A percentile compares a stretch with the other conserved stretches of the same genome.
phyloP scores from a whole-genome alignment of 2,329 filamentous ascomycete species.

The Stemphylium beticola region DNA sequence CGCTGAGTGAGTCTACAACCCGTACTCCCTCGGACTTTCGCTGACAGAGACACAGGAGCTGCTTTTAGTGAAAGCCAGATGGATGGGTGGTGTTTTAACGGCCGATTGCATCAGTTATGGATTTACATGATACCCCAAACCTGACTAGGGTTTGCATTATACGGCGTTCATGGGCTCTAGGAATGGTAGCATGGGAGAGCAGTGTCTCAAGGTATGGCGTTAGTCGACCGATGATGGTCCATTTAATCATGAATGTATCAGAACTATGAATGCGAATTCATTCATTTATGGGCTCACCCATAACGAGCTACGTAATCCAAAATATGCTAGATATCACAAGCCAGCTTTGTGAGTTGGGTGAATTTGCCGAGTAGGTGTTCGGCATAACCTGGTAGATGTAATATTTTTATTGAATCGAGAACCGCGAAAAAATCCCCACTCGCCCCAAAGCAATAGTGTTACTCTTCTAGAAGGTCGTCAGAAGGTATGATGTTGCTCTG shows the following conservation, averaged over 20 bases:
- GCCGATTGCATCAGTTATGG: slow-evolving; percentile 29
- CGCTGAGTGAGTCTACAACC: slow-evolving; percentile 49
- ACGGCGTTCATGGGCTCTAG: slow-evolving; percentile 25
- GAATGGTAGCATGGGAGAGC: slow-evolving; percentile 16
- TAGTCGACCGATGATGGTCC: slow-evolving; percentile 1
- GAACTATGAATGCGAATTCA: background rate
- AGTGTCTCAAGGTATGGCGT: slow-evolving; percentile 2
- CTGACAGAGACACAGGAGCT: slow-evolving; percentile 22
- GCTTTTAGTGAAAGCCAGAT: slow-evolving; percentile 24
- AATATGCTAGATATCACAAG: background rate
- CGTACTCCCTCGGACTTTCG: background rate
- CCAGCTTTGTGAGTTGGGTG: background rate
- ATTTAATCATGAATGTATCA: background rate
- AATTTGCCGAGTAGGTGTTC: too few relatives aligned
- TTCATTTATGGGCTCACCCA: background rate
- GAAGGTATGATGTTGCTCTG: background rate
- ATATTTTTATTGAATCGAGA: too few relatives aligned
- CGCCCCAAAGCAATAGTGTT: background rate
- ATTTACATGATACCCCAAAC: slow-evolving; percentile 39
- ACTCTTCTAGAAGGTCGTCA: background rate
- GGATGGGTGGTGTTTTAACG: slow-evolving; percentile 21
- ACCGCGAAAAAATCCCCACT: background rate
- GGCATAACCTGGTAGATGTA: too few relatives aligned
- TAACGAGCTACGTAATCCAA: background rate
- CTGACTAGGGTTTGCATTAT: slow-evolving; percentile 32